Base-by-base conservation (phyloP, 1,284 basidiomycete species). In the Sporisorium scitamineum region DNA sequence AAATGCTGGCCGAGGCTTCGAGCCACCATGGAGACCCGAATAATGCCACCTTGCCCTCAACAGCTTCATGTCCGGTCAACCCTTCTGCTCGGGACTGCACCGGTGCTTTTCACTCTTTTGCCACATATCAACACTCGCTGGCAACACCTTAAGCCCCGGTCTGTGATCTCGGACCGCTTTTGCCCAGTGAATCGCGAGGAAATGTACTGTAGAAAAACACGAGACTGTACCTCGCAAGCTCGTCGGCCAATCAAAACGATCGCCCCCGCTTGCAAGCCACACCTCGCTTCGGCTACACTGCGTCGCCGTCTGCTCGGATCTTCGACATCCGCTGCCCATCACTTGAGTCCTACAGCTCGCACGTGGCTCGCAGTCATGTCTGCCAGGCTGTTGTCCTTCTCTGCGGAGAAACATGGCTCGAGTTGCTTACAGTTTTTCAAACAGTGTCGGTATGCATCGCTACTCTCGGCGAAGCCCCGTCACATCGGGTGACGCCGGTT, bases 221-320 rank as follows among this genome's bases (percentile, higher is more conserved):
- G n/a, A n/a, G n/a, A 3, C 11, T n/a, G 10, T n/a, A 13, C 29
- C 48, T 26, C 29, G 13, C 32, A 10, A 27, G 8, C 13, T n/a
- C 18, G 5, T 20, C 39, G n/a, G 50, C 66, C 59, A 62, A 62
- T 58, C 51, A 55, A 8, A 68, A 48, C 32, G 47, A n/a, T 34
- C 27, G 24, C 45, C 51, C 34, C 60, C 51, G 37, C 14, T 32
- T 20, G 32, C 44, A 42, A 13, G 61, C 67, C 61, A 70, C 61
- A 70, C 61, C 48, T 70, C 61, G 67, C 67, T 70, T 70, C 57
- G 47, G 16, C 37, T 20, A 20, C 11, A 14, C 13, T 13, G 31
- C 31, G n/a, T 29, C 31, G 44, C 50, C n/a, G 16, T 26, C n/a
- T 22, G 55, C 60, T 58, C 56, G 60, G 51, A 55, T 59, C 60